Evolutionary conservation across 805 yeast species (phyloP), one percentile per base, ranked within the genome.

Genomic region (Nakazawaea sp.): DNA sequence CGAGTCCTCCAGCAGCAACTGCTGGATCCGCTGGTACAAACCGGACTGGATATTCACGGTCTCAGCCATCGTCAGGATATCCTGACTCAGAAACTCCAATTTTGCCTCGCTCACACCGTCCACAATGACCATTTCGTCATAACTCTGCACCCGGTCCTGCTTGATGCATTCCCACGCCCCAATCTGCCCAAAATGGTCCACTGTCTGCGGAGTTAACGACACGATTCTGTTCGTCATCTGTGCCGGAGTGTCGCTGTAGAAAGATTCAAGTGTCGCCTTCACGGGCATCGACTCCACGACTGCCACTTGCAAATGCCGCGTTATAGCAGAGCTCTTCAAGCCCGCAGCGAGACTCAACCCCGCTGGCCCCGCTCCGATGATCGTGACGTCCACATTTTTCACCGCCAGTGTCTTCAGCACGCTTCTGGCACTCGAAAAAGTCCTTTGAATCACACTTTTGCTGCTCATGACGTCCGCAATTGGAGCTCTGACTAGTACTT

Each of bases 361-460:
- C 1, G 97, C 97, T 1, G 97, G 96, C 0, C 98, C 98, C 6
- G 95, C 97, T 26, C 98, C 98, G 26, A 92, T 83, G 37, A 92
- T 83, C 6, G 86, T 79, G 16, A 92, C 74, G 57, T 90, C 97
- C 20, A 70, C 62, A n/a, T n/a, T n/a, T n/a, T n/a, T n/a, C n/a
- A n/a, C n/a, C n/a, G n/a, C n/a, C n/a, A n/a, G n/a, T n/a, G n/a
- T n/a, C n/a, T n/a, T n/a, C n/a, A n/a, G n/a, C n/a, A n/a, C n/a
- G n/a, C n/a, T n/a, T n/a, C n/a, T n/a, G n/a, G n/a, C n/a, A n/a
- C n/a, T n/a, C n/a, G n/a, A n/a, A n/a, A n/a, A n/a, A n/a, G n/a
- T n/a, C n/a, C n/a, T n/a, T n/a, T n/a, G n/a, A n/a, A n/a, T n/a
- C n/a, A n/a, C n/a, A n/a, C n/a, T n/a, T n/a, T n/a, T n/a, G n/a